Conservation (phyloP, 768 basidiomycete genomes). For the Podaxis sp. region DNA sequence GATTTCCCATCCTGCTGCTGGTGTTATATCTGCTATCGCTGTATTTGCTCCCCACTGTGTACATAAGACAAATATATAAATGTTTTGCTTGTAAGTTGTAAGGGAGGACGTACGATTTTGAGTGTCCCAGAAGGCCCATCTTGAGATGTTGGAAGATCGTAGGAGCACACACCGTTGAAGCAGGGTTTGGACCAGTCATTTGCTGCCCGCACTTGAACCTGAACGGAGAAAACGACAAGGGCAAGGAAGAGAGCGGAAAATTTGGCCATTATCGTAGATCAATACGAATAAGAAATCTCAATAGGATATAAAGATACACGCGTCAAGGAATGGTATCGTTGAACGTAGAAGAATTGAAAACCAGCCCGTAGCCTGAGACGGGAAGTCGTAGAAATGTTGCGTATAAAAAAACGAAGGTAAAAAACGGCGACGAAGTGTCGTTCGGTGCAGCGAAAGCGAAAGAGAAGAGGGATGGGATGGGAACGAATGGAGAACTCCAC, state of each 20-base stretch:
- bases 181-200: constrained; percentile 47
- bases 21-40: constrained; percentile 43
- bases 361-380: too few species aligned
- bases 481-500: too few species aligned
- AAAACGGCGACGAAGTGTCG: too few species aligned
- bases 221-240: not conserved
- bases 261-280: not conserved
- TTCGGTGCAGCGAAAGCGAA: too few species aligned
- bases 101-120: constrained; percentile 32
- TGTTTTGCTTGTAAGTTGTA: not conserved
- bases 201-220: constrained; percentile 21
- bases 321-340: too few species aligned
- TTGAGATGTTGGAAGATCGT: constrained; percentile 33
- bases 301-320: too few species aligned
- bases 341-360: too few species aligned
- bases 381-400: too few species aligned
- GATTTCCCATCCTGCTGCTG: constrained; percentile 55
- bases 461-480: too few species aligned
- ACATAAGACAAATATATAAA: too few species aligned
- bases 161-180: constrained; percentile 38
- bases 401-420: too few species aligned
- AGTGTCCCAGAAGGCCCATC: constrained; percentile 37
- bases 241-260: not conserved
- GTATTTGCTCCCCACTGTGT: constrained; percentile 36
- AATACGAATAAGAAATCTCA: not conserved